Base-by-base conservation (phyloP, 768 basidiomycete genomes). In the Rhodotorula paludigena region DNA sequence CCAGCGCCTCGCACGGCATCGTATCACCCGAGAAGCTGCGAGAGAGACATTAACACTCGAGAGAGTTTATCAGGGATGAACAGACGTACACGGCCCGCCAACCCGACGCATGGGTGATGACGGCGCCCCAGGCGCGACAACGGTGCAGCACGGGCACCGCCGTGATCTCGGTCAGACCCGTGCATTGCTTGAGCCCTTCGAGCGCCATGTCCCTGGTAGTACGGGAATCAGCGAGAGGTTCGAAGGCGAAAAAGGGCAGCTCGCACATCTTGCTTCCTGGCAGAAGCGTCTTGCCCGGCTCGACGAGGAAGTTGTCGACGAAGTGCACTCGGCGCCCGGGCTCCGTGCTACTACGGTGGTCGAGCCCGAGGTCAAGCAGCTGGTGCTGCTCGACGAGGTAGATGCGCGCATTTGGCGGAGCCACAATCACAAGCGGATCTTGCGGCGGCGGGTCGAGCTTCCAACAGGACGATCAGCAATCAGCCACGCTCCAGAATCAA, bases 1-100 rank as follows among this genome's bases (percentile, higher is more conserved):
- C 84, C 8, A 98, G 81, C 35, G 81, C 81, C 18, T 86, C 80
- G 15, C 86, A 84, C 0, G 94, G 92, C 76, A 83, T 82, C 2
- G 93, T 97, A 77, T 98, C 94, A 10, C 87, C 93, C 7, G 94
- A 97, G 76, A 89, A 98, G 30, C 92, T 94, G 70, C 45, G 25
- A 15, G 16, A 16, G 10, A 16, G 25, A 18, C 16, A 16, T 32
- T 6, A 23, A 11, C 49, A 9, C 6, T 51, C 1, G n/a, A 48
- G 48, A 28, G 48, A 7, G 7, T 6, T 9, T 30, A 3, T 3
- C 15, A 9, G 41, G 39, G n/a, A 53, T 33, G n/a, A 49, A 3
- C 42, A 16, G 14, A 82, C 87, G 66, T 75, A 90, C 89, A 83
- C 85, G 28, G 89, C 79, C 74, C 87, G 87, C 89, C 89, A 91